Evolutionary conservation across 1,139 yeast species (phyloP).

Genomic region (Wickerhamomyces sp.): DNA sequence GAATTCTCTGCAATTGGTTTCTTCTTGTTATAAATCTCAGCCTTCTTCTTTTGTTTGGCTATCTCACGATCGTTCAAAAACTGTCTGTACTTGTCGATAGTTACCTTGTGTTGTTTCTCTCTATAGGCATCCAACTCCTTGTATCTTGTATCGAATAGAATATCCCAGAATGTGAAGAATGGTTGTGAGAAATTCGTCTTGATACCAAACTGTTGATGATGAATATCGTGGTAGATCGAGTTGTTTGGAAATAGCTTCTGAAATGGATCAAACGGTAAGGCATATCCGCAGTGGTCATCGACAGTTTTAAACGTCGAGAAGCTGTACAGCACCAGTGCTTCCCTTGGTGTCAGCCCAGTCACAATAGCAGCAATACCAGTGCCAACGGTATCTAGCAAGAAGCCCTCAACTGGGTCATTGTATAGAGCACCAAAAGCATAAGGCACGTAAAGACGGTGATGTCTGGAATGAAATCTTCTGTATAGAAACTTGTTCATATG

Average conservation of each 20-base stretch:
- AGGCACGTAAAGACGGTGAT: constrained; percentile 90
- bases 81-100: constrained; percentile 56
- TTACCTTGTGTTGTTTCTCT: constrained; percentile 50
- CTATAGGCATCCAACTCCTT: constrained; percentile 58
- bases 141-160: constrained; percentile 63
- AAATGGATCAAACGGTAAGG: constrained; percentile 85
- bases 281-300: constrained; percentile 97
- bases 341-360: constrained; percentile 68
- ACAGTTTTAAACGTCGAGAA: constrained; percentile 94
- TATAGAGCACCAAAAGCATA: constrained; percentile 95
- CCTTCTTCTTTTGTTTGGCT: constrained; percentile 21
- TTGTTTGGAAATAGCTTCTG: constrained; percentile 90
- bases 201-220: constrained; percentile 94
- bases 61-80: constrained; percentile 45
- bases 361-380: constrained; percentile 75
- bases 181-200: constrained; percentile 96
- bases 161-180: constrained; percentile 92
- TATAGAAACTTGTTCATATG: constrained; percentile 75
- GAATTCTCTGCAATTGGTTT: background rate
- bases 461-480: constrained; percentile 84
- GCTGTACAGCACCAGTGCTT: constrained; percentile 65
- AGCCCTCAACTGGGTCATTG: constrained; percentile 92
- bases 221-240: constrained; percentile 93
- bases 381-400: constrained; percentile 84
- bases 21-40: constrained; percentile 10